Evolutionary conservation across 345 rosid genomes (phyloP).

Genomic region (Aquilaria malaccensis): DNA sequence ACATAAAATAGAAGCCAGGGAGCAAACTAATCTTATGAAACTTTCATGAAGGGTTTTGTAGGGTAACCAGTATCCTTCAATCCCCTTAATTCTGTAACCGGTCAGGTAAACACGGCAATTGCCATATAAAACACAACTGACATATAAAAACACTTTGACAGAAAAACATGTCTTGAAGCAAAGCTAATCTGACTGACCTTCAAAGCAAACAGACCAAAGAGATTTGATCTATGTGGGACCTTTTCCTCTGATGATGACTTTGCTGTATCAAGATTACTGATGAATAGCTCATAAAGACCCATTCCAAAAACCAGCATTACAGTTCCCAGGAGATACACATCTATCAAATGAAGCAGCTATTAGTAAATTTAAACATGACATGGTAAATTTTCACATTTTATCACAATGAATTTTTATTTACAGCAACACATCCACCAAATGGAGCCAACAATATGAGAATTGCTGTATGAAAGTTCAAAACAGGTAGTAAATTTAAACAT

Average conservation of each 20-base stretch:
- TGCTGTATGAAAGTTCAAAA: too few relatives aligned
- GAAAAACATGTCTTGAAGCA: neutral
- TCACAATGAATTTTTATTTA: too few relatives aligned
- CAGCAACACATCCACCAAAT: too few relatives aligned
- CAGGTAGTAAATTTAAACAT: neutral
- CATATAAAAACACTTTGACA: neutral
- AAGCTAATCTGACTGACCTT: constrained; percentile 32
- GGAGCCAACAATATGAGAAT: too few relatives aligned
- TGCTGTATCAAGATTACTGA: constrained; percentile 65
- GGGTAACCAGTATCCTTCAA: too few relatives aligned
- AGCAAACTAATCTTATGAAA: too few relatives aligned
- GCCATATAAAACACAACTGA: neutral
- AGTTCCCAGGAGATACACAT: constrained; percentile 86
- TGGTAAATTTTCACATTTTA: too few relatives aligned
- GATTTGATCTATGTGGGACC: constrained; percentile 39
- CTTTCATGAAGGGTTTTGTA: too few relatives aligned
- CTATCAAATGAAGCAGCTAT: constrained; percentile 21
- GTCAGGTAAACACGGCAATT: too few relatives aligned
- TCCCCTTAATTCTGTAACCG: too few relatives aligned
- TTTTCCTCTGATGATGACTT: constrained; percentile 30
- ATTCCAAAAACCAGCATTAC: constrained; percentile 94
- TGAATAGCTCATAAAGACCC: constrained; percentile 94
- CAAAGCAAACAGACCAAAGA: constrained; percentile 69
- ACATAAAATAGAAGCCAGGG: too few relatives aligned
- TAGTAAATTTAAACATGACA: neutral